Evolutionary conservation across 1,284 basidiomycete genomes (phyloP), one percentile per base, ranked within the genome.

Genomic region (Puccinia brachypodii): DNA sequence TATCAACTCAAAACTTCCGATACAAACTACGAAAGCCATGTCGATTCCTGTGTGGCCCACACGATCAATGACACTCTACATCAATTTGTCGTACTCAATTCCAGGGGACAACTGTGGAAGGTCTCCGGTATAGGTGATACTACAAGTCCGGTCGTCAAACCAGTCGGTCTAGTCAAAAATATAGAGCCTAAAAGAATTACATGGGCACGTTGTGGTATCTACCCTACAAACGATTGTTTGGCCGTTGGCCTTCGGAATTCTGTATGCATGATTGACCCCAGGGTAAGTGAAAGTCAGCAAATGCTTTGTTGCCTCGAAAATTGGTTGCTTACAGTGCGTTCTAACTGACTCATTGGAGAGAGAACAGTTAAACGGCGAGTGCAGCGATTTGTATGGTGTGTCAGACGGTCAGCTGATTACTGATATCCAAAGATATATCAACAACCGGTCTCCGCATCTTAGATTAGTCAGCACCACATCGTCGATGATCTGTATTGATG

Each of bases 351-450:
- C 14, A 53, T n/a, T n/a, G n/a, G n/a, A n/a, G n/a, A n/a, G n/a
- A n/a, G n/a, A n/a, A n/a, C 62, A 77, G 58, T 40, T 62, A 66
- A 38, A 44, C 42, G 42, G 42, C n/a, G 28, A 66, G 62, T 80
- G 28, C 40, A 80, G 50, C 19, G 22, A 72, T n/a, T 53, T 80
- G 31, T 80, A 80, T 53, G 62, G 9, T 31, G 50, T 73, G n/a
- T n/a, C 38, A 31, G 53, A 72, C n/a, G 40, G 40, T 14, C 69
- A 74, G 11, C 42, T 25, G 2, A 47, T 81, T 4, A 81, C 79
- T 22, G 79, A 81, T 74, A 53, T 81, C 33, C 69, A 81, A 73
- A 40, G 79, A 25, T 62, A 81, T 50, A 56, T 71, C 38, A 74
- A 44, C 47, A 56, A 40, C 42, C 40, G 38, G 8, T 50, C 69